These are phyloP conservation scores for Saturnispora kantuleensis DNA, from an alignment of 805 yeast species.

Conservation along the genomic window DNA sequence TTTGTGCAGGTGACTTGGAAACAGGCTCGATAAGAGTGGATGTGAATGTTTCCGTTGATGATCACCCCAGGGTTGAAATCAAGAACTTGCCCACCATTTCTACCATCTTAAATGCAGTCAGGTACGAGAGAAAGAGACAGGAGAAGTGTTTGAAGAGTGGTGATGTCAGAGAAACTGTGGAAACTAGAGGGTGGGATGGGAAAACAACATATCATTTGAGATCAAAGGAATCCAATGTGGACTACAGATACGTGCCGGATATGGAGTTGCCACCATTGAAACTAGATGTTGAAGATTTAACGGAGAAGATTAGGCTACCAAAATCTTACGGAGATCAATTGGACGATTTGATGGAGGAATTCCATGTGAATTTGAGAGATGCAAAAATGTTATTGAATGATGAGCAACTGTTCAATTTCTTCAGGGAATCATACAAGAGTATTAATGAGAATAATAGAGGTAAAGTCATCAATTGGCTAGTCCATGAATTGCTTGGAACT, in stretches of 20 bases:
- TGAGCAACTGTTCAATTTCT: slow-evolving; percentile 42
- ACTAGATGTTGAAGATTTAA: slow-evolving; percentile 34
- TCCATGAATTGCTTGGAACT: slow-evolving; percentile 70
- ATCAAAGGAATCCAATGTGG: slow-evolving; percentile 70
- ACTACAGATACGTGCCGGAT: slow-evolving; percentile 92
- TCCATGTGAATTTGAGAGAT: slow-evolving; percentile 54
- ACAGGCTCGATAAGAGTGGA: slow-evolving; percentile 94
- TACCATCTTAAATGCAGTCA: slow-evolving; percentile 68
- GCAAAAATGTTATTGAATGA: slow-evolving; percentile 59
- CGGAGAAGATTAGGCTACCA: slow-evolving; percentile 40
- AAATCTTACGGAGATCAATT: slow-evolving; percentile 53
- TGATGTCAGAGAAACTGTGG: slow-evolving; percentile 23
- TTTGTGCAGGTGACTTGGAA: slow-evolving; percentile 87
- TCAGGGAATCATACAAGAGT: slow-evolving; percentile 31
- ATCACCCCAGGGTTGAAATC: slow-evolving; percentile 70
- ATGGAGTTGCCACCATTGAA: slow-evolving; percentile 65
- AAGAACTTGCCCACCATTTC: slow-evolving; percentile 82
- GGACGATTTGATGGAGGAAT: slow-evolving; percentile 40
- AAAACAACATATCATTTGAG: slow-evolving; percentile 54
- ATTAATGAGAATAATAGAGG: slow-evolving; percentile 12
- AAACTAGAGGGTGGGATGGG: slow-evolving; percentile 94
- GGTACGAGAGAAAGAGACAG: slow-evolving; percentile 68
- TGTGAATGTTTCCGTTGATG: slow-evolving; percentile 77
- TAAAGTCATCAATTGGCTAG: slow-evolving; percentile 43
- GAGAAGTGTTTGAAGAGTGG: slow-evolving; percentile 28